Base-by-base conservation (phyloP, 192 early-diverging fungal genomes). In the Helicostylum pulchrum region DNA sequence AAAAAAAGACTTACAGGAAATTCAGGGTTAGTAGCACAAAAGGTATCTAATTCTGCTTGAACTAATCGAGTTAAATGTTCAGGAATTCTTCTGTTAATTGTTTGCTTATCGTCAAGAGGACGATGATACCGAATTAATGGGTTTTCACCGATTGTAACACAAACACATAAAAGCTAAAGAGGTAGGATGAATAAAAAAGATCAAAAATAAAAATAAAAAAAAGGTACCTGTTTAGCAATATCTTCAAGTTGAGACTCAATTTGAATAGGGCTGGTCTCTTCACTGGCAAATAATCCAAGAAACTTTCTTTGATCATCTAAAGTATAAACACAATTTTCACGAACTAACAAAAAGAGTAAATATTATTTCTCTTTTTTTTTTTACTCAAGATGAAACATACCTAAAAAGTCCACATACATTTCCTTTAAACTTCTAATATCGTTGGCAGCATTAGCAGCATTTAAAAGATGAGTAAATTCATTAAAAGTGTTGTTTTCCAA, bases 51-150 rank as follows among this genome's bases (percentile, higher is more conserved):
- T 66, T 98, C 93, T 2, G 68, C 68, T 65, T 97, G 91, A 7
- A 96, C 83, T 39, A 92, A 62, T 64, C 85, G 82, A 7, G 95
- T 95, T 43, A 97, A 78, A 57, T 85, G 86, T 62, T 83, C 87
- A 30, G 92, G 81, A 66, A 92, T 82, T 54, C 79, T 76, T 39
- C 82, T 66, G 8, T 71, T 71, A 52, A 71, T 71, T 31, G 87
- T 88, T 30, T 88, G 80, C 65, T 87, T 66, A 54, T 89, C 80
- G 49, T 90, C 90, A 36, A 87, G 79, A 31, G 93, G 89, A 51
- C 86, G 82, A 76, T 92, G 88, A 65, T 95, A 98, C 36, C 97
- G 85, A 63, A 99, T 94, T 42, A 92, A 85, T 2, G 97, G 97
- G 64, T 88, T 90, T 55, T 97, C 94, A 39, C 93, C 94, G 19